Conservation (phyloP, 208 protist genomes). For the Blastocrithidia nonstop region DNA sequence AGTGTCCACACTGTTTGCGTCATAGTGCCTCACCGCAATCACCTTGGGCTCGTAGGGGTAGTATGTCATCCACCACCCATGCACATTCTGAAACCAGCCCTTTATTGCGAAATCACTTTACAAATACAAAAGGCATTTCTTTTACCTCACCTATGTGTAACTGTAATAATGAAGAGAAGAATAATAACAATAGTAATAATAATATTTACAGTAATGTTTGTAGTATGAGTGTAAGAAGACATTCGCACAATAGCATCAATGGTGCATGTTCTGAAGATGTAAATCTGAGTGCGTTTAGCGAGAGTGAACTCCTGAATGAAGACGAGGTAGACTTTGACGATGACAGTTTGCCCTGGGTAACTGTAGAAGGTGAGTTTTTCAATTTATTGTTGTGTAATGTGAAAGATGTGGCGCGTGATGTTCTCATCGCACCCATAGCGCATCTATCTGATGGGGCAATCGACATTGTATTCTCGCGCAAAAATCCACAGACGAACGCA, state of each 20-base stretch:
- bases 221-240: slow-evolving; percentile 2
- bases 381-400: slow-evolving; percentile 52
- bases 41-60: too few species aligned
- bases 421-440: slow-evolving; percentile 53
- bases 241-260: slow-evolving; percentile 2
- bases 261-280: background rate
- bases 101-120: slow-evolving; percentile 5
- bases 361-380: slow-evolving; percentile 48
- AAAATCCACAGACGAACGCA: slow-evolving; percentile 3
- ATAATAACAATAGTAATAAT: slow-evolving; percentile 1
- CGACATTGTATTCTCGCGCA: slow-evolving; percentile 49
- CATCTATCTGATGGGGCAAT: slow-evolving; percentile 70
- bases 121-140: too few species aligned
- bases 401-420: slow-evolving; percentile 51
- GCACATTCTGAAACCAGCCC: slow-evolving; percentile 4
- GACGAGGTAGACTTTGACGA: slow-evolving; percentile 49
- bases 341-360: slow-evolving; percentile 48
- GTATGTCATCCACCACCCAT: background rate
- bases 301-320: slow-evolving; percentile 24
- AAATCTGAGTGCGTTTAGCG: slow-evolving; percentile 3
- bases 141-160: too few species aligned
- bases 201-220: background rate
- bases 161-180: too few species aligned
- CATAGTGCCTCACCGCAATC: slow-evolving; percentile 8
- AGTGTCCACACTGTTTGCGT: slow-evolving; percentile 46